These are phyloP conservation scores for Claviceps digitariae DNA, from an alignment of 2,329 filamentous ascomycete genomes.

Conservation along the genomic window DNA sequence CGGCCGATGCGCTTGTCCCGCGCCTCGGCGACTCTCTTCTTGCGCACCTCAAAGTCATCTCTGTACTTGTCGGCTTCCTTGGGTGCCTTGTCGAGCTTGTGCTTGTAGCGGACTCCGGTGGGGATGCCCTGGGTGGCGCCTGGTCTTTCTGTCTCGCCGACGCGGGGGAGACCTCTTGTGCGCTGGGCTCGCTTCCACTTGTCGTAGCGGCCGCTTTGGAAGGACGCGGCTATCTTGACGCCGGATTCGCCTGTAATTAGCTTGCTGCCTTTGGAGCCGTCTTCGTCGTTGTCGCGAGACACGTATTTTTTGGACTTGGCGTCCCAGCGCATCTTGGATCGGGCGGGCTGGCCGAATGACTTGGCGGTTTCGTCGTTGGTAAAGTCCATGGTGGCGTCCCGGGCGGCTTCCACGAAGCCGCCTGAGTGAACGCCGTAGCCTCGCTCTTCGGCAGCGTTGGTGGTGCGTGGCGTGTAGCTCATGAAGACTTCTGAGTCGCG, in stretches of 20 bases:
- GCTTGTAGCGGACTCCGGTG: conserved; percentile 52
- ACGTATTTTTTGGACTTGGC: conserved; percentile 96
- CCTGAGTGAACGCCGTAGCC: conserved; percentile 89
- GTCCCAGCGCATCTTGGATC: conserved; percentile 81
- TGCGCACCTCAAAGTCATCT: conserved; percentile 80
- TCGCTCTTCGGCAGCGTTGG: conserved; percentile 74
- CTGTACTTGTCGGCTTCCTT: conserved; percentile 88
- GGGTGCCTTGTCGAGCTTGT: conserved; percentile 76
- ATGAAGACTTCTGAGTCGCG: conserved; percentile 89
- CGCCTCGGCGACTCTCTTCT: conserved; percentile 79
- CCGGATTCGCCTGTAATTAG: conserved; percentile 84
- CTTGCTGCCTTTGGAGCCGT: conserved; percentile 59
- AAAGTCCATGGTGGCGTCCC: conserved; percentile 81
- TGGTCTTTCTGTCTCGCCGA: conserved; percentile 64
- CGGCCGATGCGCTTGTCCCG: conserved; percentile 69
- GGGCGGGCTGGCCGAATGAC: conserved; percentile 63
- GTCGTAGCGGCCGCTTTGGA: conserved; percentile 89
- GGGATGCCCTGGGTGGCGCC: conserved; percentile 12
- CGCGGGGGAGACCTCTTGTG: conserved; percentile 61
- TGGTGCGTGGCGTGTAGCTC: conserved; percentile 76
- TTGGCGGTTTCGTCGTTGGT: conserved; percentile 74
- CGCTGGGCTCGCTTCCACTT: conserved; percentile 81
- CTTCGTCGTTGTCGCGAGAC: conserved; percentile 79
- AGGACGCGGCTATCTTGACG: conserved; percentile 88
- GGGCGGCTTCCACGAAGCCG: conserved; percentile 76